A percentile compares a stretch with the other conserved stretches of the same genome.
Conservation (phyloP, 148 eudicot genomes). For the Gaultheria prostrata region DNA sequence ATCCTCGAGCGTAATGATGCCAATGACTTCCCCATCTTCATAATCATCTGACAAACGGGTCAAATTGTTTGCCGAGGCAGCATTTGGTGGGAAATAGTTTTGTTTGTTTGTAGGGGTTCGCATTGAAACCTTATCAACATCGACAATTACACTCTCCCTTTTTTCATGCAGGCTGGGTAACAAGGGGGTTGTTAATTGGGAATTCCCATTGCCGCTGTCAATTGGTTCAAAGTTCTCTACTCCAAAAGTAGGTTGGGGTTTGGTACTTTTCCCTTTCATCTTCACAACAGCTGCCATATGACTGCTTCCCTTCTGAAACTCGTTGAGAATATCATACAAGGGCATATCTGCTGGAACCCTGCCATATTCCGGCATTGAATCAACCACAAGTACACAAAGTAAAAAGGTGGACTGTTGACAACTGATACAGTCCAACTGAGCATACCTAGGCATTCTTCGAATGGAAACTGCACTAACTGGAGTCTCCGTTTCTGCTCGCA, state of each 20-base stretch:
- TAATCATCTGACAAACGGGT: slow-evolving; percentile 39
- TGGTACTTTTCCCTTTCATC: slow-evolving; percentile 45
- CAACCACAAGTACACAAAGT: neutral
- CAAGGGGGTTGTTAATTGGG: slow-evolving; percentile 50
- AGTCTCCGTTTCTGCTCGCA: slow-evolving; percentile 85
- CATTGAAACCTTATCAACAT: slow-evolving; percentile 34
- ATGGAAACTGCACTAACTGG: slow-evolving; percentile 93
- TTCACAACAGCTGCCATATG: slow-evolving; percentile 97
- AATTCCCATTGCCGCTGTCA: slow-evolving; percentile 20
- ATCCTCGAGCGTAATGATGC: slow-evolving; percentile 90
- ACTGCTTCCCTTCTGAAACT: slow-evolving; percentile 93
- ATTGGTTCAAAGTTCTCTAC: slow-evolving; percentile 29
- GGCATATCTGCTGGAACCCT: slow-evolving; percentile 96
- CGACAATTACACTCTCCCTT: slow-evolving; percentile 35
- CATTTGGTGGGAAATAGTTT: slow-evolving; percentile 23
- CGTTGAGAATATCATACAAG: slow-evolving; percentile 84
- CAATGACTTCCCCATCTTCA: slow-evolving; percentile 88
- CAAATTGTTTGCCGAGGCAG: slow-evolving; percentile 28
- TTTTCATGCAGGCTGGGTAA: slow-evolving; percentile 39
- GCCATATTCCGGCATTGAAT: slow-evolving; percentile 4
- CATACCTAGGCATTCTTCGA: slow-evolving; percentile 79
- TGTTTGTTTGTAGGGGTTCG: slow-evolving; percentile 21
- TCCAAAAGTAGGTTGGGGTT: slow-evolving; percentile 23
- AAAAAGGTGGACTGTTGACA: neutral
- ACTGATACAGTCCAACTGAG: slow-evolving; percentile 1